These are phyloP conservation scores for Avicennia marina DNA, from an alignment of 257 asterid species.

Conservation along the genomic window DNA sequence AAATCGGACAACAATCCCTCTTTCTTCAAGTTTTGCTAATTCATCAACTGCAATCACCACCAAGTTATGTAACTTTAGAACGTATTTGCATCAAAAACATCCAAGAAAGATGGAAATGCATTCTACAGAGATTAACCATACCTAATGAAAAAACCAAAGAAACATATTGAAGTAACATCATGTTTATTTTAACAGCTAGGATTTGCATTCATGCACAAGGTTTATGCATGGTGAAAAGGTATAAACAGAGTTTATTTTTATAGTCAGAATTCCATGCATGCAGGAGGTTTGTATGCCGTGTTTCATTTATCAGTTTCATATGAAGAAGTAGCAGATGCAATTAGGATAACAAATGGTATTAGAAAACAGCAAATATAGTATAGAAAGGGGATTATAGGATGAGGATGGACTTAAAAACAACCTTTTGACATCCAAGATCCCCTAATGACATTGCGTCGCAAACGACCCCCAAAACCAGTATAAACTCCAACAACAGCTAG, in stretches of 20 bases:
- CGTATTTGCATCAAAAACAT: no score
- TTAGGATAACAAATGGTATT: not conserved
- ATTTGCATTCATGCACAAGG: constrained; percentile 3
- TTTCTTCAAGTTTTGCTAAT: constrained; percentile 68
- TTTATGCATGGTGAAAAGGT: no score
- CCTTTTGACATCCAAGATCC: constrained; percentile 87
- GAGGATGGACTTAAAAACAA: constrained; percentile 20
- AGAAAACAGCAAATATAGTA: not conserved
- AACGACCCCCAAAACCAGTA: constrained; percentile 79
- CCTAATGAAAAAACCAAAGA: no score
- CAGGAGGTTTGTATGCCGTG: constrained; percentile 2
- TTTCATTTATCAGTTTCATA: not conserved
- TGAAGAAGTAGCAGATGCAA: not conserved
- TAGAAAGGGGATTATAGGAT: not conserved
- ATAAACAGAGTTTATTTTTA: no score
- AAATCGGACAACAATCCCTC: constrained; percentile 69
- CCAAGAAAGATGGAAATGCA: no score
- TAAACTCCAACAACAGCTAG: constrained; percentile 86
- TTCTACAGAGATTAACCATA: no score
- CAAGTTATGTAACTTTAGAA: constrained; percentile 12
- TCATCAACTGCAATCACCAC: constrained; percentile 51
- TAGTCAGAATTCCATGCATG: constrained; percentile 3
- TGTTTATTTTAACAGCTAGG: not conserved
- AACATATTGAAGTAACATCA: no score
- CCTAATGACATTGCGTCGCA: constrained; percentile 66